A percentile compares a stretch with the other conserved stretches of the same genome.
Conservation (phyloP, 202 grass and related monocot species). For the Elaeis oleifera region DNA sequence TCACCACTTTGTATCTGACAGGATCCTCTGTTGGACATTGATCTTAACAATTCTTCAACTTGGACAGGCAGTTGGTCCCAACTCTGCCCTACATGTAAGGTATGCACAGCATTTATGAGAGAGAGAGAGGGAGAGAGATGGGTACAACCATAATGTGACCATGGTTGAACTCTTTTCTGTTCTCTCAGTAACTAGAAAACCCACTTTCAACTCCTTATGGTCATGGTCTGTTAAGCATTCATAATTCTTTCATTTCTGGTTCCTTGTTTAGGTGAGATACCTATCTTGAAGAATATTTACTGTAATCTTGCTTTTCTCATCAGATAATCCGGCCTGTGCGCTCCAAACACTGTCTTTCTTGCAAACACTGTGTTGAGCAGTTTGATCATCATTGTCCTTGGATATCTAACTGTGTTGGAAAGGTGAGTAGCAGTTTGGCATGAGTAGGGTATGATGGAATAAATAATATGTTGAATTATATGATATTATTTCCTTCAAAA, state of each 20-base stretch:
- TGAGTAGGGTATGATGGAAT: too few species aligned
- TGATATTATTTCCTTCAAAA: too few species aligned
- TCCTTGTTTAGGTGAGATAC: too few species aligned
- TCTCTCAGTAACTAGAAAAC: too few species aligned
- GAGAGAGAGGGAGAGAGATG: too few species aligned
- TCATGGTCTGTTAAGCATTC: too few species aligned
- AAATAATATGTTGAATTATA: too few species aligned
- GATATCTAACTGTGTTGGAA: conserved; percentile 98
- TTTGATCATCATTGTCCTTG: conserved; percentile 96
- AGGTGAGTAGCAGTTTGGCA: conserved; percentile 36
- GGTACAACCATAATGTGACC: too few species aligned
- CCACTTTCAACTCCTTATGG: too few species aligned
- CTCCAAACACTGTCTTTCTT: conserved; percentile 92
- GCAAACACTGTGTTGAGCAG: conserved; percentile 85
- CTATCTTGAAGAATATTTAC: too few species aligned
- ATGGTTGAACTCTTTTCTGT: too few species aligned
- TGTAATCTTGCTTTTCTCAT: conserved; percentile 23
- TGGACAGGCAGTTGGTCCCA: conserved; percentile 95
- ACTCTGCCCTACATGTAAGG: conserved; percentile 93
- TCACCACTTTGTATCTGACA: conserved; percentile 5
- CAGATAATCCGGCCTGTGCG: conserved; percentile 98
- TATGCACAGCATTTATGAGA: conserved; percentile 11
- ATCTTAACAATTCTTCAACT: conserved; percentile 61
- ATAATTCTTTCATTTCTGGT: too few species aligned
- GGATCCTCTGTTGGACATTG: conserved; percentile 80